phyloP scores from a whole-genome alignment of 257 asterid species.

The Solanum raphanifolium region DNA sequence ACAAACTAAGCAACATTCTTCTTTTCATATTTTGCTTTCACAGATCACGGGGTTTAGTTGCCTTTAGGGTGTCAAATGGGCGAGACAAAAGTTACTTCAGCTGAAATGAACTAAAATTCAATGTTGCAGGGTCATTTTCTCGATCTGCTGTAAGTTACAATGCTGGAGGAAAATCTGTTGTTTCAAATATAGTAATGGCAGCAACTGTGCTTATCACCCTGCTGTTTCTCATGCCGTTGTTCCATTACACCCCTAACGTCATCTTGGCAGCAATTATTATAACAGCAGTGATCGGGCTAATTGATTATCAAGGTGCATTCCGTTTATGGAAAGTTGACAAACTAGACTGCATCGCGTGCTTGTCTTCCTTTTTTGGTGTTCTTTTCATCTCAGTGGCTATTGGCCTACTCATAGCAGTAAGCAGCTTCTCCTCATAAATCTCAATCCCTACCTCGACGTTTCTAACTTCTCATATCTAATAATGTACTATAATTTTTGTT shows the following conservation, averaged over 20 bases:
- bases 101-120: neutral
- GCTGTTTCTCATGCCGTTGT: constrained; percentile 78
- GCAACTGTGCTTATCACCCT: constrained; percentile 68
- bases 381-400: constrained; percentile 89
- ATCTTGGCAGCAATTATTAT: constrained; percentile 84
- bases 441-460: neutral
- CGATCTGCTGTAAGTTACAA: constrained; percentile 88
- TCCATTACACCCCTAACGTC: constrained; percentile 75
- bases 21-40: neutral
- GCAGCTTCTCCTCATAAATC: constrained; percentile 19
- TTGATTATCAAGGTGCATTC: constrained; percentile 68
- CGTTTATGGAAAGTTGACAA: constrained; percentile 88
- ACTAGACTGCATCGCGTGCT: constrained; percentile 76
- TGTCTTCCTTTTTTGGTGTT: constrained; percentile 79
- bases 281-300: constrained; percentile 84
- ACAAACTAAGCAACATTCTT: neutral
- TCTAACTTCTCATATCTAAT: neutral
- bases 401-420: constrained; percentile 90
- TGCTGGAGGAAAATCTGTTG: constrained; percentile 77
- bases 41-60: neutral
- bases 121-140: constrained; percentile 71
- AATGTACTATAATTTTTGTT: neutral
- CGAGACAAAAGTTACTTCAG: neutral
- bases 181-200: constrained; percentile 79
- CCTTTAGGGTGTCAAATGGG: neutral